These are phyloP conservation scores for Xylariaceae sp. DNA, from an alignment of 2,329 filamentous ascomycete species.

Conservation along the genomic window DNA sequence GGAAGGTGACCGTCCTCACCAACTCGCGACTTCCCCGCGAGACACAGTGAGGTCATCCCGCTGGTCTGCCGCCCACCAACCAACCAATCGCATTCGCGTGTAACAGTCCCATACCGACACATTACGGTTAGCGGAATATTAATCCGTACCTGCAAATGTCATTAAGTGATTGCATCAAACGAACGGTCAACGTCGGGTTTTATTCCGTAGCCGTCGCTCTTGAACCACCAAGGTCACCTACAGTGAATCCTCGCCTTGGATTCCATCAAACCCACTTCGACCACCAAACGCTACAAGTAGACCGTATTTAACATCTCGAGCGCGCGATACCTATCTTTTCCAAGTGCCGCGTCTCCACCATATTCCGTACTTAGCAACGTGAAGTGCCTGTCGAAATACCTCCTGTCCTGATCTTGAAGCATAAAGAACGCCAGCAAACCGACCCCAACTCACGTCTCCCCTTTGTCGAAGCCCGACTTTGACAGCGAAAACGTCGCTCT, in stretches of 20 bases:
- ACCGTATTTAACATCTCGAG: not conserved
- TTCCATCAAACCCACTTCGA: too few species aligned
- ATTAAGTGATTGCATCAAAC: not conserved
- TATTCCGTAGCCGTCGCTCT: not conserved
- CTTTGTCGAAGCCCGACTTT: slow-evolving; percentile 1
- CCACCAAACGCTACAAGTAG: too few species aligned
- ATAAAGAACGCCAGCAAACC: not conserved
- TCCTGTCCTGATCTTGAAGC: not conserved
- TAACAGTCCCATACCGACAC: too few species aligned
- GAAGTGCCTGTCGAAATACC: not conserved
- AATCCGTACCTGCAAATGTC: not conserved
- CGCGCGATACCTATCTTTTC: not conserved
- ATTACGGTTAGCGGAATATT: too few species aligned
- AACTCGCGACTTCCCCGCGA: not conserved
- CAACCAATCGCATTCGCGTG: too few species aligned
- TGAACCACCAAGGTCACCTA: not conserved
- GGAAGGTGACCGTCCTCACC: not conserved
- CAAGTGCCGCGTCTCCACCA: not conserved
- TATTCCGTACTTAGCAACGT: not conserved
- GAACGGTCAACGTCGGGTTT: too few species aligned
- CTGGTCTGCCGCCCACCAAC: not conserved
- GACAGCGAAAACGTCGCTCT: slow-evolving; percentile 1
- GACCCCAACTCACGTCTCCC: not conserved
- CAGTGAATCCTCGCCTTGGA: not conserved
- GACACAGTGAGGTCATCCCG: not conserved